Percentiles rank a stretch among this genome's conserved stretches.
These are phyloP conservation scores for Xylaria sp. DNA, from an alignment of 2,329 filamentous ascomycete species.

Conservation along the genomic window DNA sequence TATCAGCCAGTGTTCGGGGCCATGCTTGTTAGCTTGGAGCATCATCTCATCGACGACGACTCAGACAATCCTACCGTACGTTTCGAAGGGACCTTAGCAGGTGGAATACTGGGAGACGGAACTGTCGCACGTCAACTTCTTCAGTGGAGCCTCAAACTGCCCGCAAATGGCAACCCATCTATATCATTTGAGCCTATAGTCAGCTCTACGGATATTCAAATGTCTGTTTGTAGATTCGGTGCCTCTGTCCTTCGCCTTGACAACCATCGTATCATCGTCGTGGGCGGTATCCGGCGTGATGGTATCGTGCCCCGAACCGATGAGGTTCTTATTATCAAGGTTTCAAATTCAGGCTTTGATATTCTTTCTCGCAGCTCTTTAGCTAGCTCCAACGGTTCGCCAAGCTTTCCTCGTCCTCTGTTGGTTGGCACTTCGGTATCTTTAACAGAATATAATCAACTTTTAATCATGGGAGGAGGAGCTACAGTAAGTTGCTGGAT, in stretches of 20 bases:
- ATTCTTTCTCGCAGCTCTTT: slow-evolving; percentile 33
- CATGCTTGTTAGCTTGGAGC: slow-evolving; percentile 44
- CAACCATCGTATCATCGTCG: slow-evolving; percentile 40
- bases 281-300: slow-evolving; percentile 52
- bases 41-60: slow-evolving; percentile 28
- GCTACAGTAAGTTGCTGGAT: slow-evolving; percentile 64
- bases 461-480: slow-evolving; percentile 77
- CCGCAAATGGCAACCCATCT: slow-evolving; percentile 34
- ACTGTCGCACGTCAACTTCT: slow-evolving; percentile 67
- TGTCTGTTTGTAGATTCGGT: slow-evolving; percentile 48
- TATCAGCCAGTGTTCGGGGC: slow-evolving; percentile 52
- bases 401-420: slow-evolving; percentile 58
- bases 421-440: slow-evolving; percentile 71
- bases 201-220: slow-evolving; percentile 14
- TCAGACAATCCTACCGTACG: slow-evolving; percentile 30
- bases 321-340: slow-evolving; percentile 56
- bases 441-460: slow-evolving; percentile 50
- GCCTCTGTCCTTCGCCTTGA: slow-evolving; percentile 44
- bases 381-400: not conserved
- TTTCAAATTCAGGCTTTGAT: slow-evolving; percentile 38
- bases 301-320: slow-evolving; percentile 51
- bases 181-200: slow-evolving; percentile 39
- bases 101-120: slow-evolving; percentile 72
- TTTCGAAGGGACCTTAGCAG: slow-evolving; percentile 68
- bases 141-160: slow-evolving; percentile 61